These are phyloP conservation scores for Kalanchoe fedtschenkoi DNA, from an alignment of 164 flowering plant genomes.

Conservation along the genomic window DNA sequence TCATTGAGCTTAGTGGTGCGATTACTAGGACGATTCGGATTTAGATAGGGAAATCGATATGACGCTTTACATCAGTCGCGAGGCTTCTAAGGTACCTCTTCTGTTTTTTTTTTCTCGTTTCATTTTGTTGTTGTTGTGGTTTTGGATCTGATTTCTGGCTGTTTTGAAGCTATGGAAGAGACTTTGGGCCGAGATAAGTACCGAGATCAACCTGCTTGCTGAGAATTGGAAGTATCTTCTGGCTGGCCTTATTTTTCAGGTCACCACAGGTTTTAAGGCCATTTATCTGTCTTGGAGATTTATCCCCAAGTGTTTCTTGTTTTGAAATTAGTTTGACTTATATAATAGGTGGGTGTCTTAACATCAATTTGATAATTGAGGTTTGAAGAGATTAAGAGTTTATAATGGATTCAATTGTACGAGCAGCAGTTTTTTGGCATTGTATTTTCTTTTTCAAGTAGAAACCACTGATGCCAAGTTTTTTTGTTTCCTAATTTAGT, in stretches of 20 bases:
- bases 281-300: not conserved
- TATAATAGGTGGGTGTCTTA: not conserved
- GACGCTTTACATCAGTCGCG: constrained; percentile 90
- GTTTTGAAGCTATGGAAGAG: constrained; percentile 76
- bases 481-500: no score
- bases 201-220: constrained; percentile 58
- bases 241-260: constrained; percentile 81
- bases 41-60: constrained; percentile 24
- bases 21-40: not conserved
- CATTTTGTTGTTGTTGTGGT: not conserved
- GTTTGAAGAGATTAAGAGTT: no score
- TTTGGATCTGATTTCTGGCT: constrained; percentile 8
- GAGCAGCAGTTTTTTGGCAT: no score
- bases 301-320: no score
- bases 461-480: no score
- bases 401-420: no score
- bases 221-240: constrained; percentile 87
- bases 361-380: no score
- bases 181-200: constrained; percentile 51
- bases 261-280: constrained; percentile 5
- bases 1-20: not conserved
- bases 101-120: not conserved
- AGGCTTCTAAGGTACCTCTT: constrained; percentile 75
- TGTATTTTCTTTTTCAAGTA: no score
- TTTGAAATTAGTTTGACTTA: not conserved